These are phyloP conservation scores for Euphorbia pulcherrima DNA, from an alignment of 345 rosid genomes.

Conservation along the genomic window DNA sequence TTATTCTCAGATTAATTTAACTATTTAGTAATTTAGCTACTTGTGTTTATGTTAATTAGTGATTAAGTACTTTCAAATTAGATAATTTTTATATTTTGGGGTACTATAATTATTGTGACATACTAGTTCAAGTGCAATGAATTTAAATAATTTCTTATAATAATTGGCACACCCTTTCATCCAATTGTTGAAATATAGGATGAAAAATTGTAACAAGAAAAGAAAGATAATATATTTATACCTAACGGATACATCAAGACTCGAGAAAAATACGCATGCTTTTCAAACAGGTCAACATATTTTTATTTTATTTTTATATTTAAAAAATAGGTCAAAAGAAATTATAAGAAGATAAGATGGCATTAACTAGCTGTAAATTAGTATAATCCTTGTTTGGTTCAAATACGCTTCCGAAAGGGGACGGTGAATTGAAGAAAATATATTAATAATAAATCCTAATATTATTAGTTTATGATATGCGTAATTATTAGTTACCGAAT, in stretches of 20 bases:
- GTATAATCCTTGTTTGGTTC: slow-evolving; percentile 39
- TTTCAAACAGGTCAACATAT: slow-evolving; percentile 29
- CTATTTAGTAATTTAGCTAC: too few species aligned
- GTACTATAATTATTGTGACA: too few species aligned
- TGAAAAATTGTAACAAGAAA: slow-evolving; percentile 16
- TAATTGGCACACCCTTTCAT: background rate
- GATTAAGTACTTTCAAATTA: too few species aligned
- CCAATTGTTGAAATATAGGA: background rate
- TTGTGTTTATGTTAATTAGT: background rate
- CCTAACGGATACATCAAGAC: slow-evolving; percentile 29
- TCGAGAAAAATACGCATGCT: slow-evolving; percentile 20
- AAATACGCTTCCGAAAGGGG: slow-evolving; percentile 45
- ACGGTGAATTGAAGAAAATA: background rate
- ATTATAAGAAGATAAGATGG: slow-evolving; percentile 2
- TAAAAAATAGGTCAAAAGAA: background rate
- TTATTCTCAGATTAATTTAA: too few species aligned
- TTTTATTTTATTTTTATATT: background rate
- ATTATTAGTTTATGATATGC: too few species aligned
- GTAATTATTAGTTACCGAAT: too few species aligned
- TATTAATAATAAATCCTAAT: background rate
- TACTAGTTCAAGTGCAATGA: slow-evolving; percentile 27
- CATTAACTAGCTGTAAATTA: background rate
- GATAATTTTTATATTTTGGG: too few species aligned
- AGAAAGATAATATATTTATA: slow-evolving; percentile 21
- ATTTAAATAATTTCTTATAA: slow-evolving; percentile 1